phyloP scores from a whole-genome alignment of 257 asterid species.

The Vinca minor region DNA sequence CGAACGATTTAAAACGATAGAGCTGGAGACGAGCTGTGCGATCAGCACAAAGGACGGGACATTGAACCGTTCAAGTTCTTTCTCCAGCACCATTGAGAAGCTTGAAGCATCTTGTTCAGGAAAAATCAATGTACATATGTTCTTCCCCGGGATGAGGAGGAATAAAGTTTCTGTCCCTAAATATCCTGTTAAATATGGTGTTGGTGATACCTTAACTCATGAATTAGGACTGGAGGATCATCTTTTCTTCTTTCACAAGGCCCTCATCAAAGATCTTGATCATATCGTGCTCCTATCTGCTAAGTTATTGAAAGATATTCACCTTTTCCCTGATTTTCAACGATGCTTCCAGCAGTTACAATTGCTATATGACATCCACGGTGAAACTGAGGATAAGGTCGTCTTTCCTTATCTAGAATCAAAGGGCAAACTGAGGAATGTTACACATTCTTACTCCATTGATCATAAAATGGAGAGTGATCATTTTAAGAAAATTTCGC shows the following conservation, averaged over 20 bases:
- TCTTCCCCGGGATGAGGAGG: constrained; percentile 46
- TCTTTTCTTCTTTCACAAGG: constrained; percentile 54
- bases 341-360: constrained; percentile 39
- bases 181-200: constrained; percentile 21
- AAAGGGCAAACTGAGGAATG: constrained; percentile 54
- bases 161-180: constrained; percentile 28
- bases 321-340: constrained; percentile 40
- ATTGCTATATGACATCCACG: constrained; percentile 49
- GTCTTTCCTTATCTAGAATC: constrained; percentile 76
- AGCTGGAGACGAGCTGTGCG: constrained; percentile 20
- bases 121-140: constrained; percentile 34
- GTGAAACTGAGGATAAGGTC: constrained; percentile 60
- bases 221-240: constrained; percentile 61
- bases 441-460: constrained; percentile 59
- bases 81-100: constrained; percentile 22
- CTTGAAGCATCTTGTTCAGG: constrained; percentile 27
- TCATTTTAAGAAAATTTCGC: constrained; percentile 43
- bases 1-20: constrained; percentile 7
- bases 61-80: constrained; percentile 31
- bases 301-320: constrained; percentile 39
- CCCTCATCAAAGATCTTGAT: constrained; percentile 54
- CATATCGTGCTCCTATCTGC: constrained; percentile 45
- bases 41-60: constrained; percentile 14
- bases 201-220: constrained; percentile 17
- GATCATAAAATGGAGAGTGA: constrained; percentile 65